Percentiles rank a stretch among this genome's conserved stretches.
Evolutionary conservation across 2,329 filamentous ascomycete genomes (phyloP).

Genomic region (Xylaria sp.): DNA sequence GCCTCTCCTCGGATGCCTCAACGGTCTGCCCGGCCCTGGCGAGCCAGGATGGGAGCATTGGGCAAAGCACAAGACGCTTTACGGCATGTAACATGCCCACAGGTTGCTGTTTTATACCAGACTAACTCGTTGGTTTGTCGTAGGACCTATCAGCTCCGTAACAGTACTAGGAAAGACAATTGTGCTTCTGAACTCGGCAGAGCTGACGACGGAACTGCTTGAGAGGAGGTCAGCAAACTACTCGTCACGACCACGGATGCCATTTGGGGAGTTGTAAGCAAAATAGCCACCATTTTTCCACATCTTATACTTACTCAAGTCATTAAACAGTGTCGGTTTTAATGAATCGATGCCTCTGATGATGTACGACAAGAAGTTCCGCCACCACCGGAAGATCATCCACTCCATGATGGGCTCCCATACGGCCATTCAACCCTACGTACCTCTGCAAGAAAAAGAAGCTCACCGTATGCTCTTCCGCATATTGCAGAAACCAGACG

Average conservation of each 20-base stretch:
- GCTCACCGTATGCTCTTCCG: constrained; percentile 17
- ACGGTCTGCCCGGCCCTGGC: constrained; percentile 40
- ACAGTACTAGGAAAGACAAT: constrained; percentile 38
- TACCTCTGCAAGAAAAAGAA: constrained; percentile 15
- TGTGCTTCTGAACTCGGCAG: constrained; percentile 37
- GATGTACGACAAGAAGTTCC: constrained; percentile 24
- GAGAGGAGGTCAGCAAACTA: constrained; percentile 33
- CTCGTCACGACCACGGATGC: constrained; percentile 29
- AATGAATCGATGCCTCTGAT: constrained; percentile 19
- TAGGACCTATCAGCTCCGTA: constrained; percentile 36
- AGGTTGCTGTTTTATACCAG: neutral
- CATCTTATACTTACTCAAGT: neutral
- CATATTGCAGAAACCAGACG: constrained; percentile 11
- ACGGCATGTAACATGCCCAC: constrained; percentile 17
- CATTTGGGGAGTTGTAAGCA: constrained; percentile 21
- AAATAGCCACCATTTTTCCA: too few species aligned
- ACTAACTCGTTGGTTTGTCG: neutral
- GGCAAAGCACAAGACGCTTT: constrained; percentile 36
- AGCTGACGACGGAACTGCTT: constrained; percentile 35
- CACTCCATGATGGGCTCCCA: constrained; percentile 31
- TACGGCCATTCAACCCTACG: constrained; percentile 12
- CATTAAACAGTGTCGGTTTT: constrained; percentile 24
- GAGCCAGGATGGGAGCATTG: constrained; percentile 37
- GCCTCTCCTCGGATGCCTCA: constrained; percentile 46
- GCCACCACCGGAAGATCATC: constrained; percentile 25